phyloP scores from a whole-genome alignment of 2,329 filamentous ascomycete species.

The Neofusicoccum ribis region DNA sequence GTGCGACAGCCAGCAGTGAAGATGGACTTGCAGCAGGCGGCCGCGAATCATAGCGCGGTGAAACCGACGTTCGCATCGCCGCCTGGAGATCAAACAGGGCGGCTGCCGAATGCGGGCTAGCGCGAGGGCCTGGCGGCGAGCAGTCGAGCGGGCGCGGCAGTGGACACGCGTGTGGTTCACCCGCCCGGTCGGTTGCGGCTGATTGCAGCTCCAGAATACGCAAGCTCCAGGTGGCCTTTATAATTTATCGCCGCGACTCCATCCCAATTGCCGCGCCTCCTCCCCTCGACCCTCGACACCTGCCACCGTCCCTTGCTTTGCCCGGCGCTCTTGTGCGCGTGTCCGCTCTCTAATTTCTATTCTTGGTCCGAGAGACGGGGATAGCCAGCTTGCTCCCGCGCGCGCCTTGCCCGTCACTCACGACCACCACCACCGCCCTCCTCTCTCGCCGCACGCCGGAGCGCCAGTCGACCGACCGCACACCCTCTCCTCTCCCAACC shows the following conservation, averaged over 20 bases:
- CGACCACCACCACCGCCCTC: neutral
- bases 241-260: constrained; percentile 4
- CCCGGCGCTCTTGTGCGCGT: neutral
- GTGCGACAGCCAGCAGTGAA: too few species aligned
- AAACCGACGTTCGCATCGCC: neutral
- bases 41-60: constrained; percentile 5
- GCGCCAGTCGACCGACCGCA: neutral
- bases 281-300: neutral
- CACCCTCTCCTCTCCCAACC: neutral
- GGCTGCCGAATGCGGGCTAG: neutral
- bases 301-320: neutral
- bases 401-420: too few species aligned
- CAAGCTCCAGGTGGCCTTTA: constrained; percentile 17
- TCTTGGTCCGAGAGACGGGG: neutral
- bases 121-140: neutral
- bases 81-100: neutral
- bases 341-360: neutral
- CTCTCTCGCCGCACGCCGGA: neutral
- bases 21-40: neutral
- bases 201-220: constrained; percentile 4
- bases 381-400: neutral
- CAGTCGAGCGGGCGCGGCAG: neutral
- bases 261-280: constrained; percentile 10
- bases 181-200: constrained; percentile 6
- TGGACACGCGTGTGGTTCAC: neutral